A percentile compares a stretch with the other conserved stretches of the same genome.
These are phyloP conservation scores for Apiospora kogelbergensis DNA, from an alignment of 2,329 filamentous ascomycete species.

Conservation along the genomic window DNA sequence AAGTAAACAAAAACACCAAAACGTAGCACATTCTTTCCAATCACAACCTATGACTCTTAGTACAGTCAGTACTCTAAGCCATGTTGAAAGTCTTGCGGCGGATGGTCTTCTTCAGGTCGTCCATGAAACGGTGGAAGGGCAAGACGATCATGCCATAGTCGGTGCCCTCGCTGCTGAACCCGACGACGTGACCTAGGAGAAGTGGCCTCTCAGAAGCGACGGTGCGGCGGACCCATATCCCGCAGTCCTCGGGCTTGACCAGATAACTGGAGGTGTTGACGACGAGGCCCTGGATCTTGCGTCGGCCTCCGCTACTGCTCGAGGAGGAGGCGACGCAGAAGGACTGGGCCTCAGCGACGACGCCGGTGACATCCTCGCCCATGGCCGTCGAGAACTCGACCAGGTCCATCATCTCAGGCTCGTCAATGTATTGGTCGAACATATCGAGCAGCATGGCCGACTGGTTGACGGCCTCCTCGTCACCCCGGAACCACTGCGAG, in stretches of 20 bases:
- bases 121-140: conserved; percentile 13
- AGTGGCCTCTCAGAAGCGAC: conserved; percentile 14
- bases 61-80: neutral
- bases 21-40: neutral
- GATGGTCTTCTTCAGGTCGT: conserved; percentile 12
- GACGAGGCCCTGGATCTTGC: conserved; percentile 11
- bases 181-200: conserved; percentile 16
- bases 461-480: conserved; percentile 12
- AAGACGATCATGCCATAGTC: conserved; percentile 13
- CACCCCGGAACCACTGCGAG: conserved; percentile 11
- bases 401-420: conserved; percentile 16
- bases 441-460: conserved; percentile 13
- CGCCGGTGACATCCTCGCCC: conserved; percentile 17
- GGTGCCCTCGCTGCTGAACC: conserved; percentile 11
- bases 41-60: too few species aligned
- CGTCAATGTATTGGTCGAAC: conserved; percentile 12
- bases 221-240: conserved; percentile 16
- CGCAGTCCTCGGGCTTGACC: conserved; percentile 15
- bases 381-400: conserved; percentile 15
- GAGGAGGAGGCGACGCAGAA: conserved; percentile 9
- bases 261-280: conserved; percentile 17
- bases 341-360: conserved; percentile 10
- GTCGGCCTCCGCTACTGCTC: neutral
- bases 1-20: neutral
- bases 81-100: conserved; percentile 14